Percentiles rank a stretch among this genome's conserved stretches.
Conservation (phyloP, 139 green algal genomes). For the Zygnema circumcarinatum region DNA sequence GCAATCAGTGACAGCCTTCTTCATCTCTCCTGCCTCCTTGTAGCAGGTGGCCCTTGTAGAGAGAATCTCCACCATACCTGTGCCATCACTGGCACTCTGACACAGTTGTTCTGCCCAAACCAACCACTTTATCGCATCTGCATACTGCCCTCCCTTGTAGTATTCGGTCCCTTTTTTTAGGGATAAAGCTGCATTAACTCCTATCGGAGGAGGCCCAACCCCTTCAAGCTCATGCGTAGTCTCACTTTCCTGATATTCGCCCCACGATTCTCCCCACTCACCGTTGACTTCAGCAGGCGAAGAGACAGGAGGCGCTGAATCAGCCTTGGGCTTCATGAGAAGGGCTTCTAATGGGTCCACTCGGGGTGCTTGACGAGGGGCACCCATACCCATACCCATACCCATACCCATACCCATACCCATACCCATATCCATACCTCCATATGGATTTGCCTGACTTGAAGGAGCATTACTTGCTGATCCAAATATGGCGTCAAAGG, state of each 20-base stretch:
- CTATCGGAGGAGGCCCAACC: constrained; percentile 23
- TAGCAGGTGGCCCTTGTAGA: constrained; percentile 15
- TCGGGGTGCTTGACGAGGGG: background rate
- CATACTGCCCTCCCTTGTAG: constrained; percentile 49
- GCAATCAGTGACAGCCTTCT: constrained; percentile 52
- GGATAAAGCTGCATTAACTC: background rate
- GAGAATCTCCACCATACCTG: constrained; percentile 32
- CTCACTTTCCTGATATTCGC: constrained; percentile 4
- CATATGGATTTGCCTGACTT: background rate
- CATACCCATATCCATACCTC: background rate
- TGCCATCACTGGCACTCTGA: background rate
- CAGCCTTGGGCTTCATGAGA: constrained; percentile 30
- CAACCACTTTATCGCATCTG: constrained; percentile 56
- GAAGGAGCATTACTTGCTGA: background rate
- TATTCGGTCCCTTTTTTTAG: constrained; percentile 38
- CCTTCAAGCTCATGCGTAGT: constrained; percentile 47
- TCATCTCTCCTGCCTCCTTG: constrained; percentile 54
- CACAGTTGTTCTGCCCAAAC: constrained; percentile 47
- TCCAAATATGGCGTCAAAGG: constrained; percentile 23
- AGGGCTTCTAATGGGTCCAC: constrained; percentile 34
- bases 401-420: background rate
- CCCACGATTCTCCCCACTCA: background rate
- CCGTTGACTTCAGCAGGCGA: background rate
- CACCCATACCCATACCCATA: too few species aligned
- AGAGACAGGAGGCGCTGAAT: background rate